Evolutionary conservation across 306 rosid species (phyloP).

Genomic region (Ormosia emarginata): DNA sequence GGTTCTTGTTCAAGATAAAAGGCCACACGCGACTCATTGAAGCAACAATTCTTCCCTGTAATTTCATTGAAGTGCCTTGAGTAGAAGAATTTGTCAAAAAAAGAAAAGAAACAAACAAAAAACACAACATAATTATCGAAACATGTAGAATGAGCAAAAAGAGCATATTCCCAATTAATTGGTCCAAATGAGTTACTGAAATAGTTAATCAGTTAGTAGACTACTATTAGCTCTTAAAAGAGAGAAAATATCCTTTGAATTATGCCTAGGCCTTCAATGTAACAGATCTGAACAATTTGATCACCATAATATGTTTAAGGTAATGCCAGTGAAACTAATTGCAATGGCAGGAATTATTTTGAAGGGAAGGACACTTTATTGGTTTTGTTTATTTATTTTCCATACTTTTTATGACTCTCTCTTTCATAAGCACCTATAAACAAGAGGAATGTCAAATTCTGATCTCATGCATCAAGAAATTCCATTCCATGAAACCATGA

Average conservation of each 20-base stretch:
- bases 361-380: not conserved
- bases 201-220: not conserved
- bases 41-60: slow-evolving; percentile 90
- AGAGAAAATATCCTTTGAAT: not conserved
- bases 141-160: not conserved
- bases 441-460: not conserved
- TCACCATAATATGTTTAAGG: not conserved
- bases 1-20: slow-evolving; percentile 80
- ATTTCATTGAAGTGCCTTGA: slow-evolving; percentile 29
- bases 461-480: not conserved
- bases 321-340: not conserved
- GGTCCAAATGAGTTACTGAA: slow-evolving; percentile 9
- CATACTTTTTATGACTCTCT: not conserved
- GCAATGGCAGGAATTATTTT: not conserved
- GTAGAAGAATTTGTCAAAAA: slow-evolving; percentile 11
- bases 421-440: not conserved
- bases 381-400: not conserved
- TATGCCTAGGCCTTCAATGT: not conserved
- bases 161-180: not conserved
- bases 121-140: not conserved
- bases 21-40: slow-evolving; percentile 79
- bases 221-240: not conserved
- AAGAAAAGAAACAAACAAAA: not conserved
- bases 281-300: slow-evolving; percentile 6
- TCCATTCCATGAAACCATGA: not conserved